These are phyloP conservation scores for Ogataea hybrid DNA, from an alignment of 1,139 yeast species.

Conservation along the genomic window DNA sequence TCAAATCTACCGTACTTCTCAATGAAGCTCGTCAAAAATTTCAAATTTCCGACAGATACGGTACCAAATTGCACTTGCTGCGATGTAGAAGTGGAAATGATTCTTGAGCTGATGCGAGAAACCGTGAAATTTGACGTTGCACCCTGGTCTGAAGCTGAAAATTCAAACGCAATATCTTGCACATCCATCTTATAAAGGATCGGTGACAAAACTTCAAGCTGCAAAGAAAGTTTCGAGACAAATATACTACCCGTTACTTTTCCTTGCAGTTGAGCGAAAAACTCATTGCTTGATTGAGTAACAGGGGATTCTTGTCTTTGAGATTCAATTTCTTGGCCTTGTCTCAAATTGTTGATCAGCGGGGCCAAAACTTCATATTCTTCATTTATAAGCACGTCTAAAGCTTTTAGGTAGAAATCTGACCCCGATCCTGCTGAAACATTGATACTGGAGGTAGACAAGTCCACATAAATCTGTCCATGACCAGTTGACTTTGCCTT, in stretches of 20 bases:
- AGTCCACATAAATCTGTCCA: conserved; percentile 23
- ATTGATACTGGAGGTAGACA: conserved; percentile 14
- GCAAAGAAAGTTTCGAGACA: conserved; percentile 15
- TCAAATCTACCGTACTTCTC: conserved; percentile 9
- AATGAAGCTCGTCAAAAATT: conserved; percentile 1
- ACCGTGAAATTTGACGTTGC: conserved; percentile 7
- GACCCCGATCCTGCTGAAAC: conserved; percentile 23
- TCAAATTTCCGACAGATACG: conserved; percentile 4
- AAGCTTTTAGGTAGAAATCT: conserved; percentile 15
- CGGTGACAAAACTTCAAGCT: conserved; percentile 25
- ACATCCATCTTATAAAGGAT: conserved; percentile 17
- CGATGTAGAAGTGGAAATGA: conserved; percentile 13
- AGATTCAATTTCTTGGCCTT: too few species aligned
- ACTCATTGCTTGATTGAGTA: neutral
- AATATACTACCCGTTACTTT: conserved; percentile 13
- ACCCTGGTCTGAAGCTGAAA: conserved; percentile 10
- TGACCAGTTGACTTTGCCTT: conserved; percentile 21
- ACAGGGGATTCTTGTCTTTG: neutral
- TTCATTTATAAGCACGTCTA: conserved; percentile 19
- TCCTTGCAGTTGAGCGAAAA: conserved; percentile 8
- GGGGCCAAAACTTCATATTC: conserved; percentile 22
- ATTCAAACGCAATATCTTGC: conserved; percentile 14
- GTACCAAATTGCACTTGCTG: conserved; percentile 16
- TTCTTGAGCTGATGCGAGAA: conserved; percentile 10
- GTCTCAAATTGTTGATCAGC: conserved; percentile 7